These are phyloP conservation scores for Pseudogymnoascus sp. DNA, from an alignment of 2,329 filamentous ascomycete genomes.

Conservation along the genomic window DNA sequence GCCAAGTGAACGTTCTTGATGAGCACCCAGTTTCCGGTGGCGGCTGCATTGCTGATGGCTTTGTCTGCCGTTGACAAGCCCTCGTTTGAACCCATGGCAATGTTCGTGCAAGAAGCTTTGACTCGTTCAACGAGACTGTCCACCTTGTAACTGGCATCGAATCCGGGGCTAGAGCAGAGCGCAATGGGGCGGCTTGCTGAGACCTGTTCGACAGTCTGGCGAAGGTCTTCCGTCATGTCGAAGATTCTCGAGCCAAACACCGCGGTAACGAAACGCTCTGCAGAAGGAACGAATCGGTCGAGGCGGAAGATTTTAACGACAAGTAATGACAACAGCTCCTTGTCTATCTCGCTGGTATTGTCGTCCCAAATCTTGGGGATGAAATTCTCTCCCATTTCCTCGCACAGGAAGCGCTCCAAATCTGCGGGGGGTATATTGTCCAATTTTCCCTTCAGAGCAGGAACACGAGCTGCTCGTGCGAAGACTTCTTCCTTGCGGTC, in stretches of 20 bases:
- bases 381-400: constrained; percentile 78
- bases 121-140: constrained; percentile 85
- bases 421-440: constrained; percentile 51
- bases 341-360: constrained; percentile 57
- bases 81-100: constrained; percentile 98
- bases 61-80: constrained; percentile 88
- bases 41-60: constrained; percentile 85
- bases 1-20: constrained; percentile 98
- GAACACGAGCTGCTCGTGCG: constrained; percentile 58
- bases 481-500: constrained; percentile 62
- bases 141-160: constrained; percentile 98
- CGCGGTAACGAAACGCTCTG: constrained; percentile 78
- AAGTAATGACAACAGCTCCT: constrained; percentile 73
- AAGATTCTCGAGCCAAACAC: constrained; percentile 81
- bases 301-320: constrained; percentile 92
- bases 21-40: constrained; percentile 89
- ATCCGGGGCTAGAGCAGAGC: constrained; percentile 88
- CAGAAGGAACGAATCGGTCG: constrained; percentile 87
- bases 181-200: constrained; percentile 79
- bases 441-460: constrained; percentile 65
- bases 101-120: constrained; percentile 80
- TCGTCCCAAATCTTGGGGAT: constrained; percentile 72
- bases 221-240: constrained; percentile 77
- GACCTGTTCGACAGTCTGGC: constrained; percentile 76
- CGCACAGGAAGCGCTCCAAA: constrained; percentile 76